These are phyloP conservation scores for Naganishia vaughanmartiniae DNA, from an alignment of 768 basidiomycete genomes.

Conservation along the genomic window DNA sequence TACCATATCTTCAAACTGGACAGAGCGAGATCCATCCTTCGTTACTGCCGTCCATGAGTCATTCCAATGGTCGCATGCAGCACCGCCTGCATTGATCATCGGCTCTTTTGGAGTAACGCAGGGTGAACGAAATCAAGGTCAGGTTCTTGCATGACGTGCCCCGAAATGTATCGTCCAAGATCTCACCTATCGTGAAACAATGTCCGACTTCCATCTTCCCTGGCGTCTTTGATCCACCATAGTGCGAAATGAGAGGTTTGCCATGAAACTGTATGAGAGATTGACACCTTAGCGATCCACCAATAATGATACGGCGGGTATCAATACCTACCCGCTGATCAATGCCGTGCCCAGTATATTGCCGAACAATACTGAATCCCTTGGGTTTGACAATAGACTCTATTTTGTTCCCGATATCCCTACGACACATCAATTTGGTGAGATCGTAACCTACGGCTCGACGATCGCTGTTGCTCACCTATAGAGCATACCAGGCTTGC, in stretches of 20 bases:
- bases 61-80: conserved; percentile 40
- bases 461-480: conserved; percentile 57
- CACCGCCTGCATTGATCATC: conserved; percentile 88
- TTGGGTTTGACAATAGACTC: conserved; percentile 80
- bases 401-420: conserved; percentile 53
- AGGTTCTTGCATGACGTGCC: background rate
- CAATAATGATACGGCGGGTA: background rate
- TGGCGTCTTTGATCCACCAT: conserved; percentile 87
- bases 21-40: conserved; percentile 80
- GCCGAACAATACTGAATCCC: conserved; percentile 82
- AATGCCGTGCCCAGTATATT: conserved; percentile 88
- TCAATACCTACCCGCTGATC: conserved; percentile 57
- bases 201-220: conserved; percentile 86
- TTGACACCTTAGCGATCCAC: background rate
- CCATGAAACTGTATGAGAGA: conserved; percentile 64
- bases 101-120: conserved; percentile 49
- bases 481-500: conserved; percentile 89
- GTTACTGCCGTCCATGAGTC: conserved; percentile 92
- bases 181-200: conserved; percentile 56
- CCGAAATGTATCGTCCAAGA: conserved; percentile 58
- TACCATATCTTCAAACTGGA: conserved; percentile 96
- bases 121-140: background rate
- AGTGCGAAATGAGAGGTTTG: conserved; percentile 86
- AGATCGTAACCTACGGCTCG: background rate
- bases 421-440: conserved; percentile 18